These are phyloP conservation scores for Eimeria tenella DNA, from an alignment of 169 alveolate species.

Conservation along the genomic window DNA sequence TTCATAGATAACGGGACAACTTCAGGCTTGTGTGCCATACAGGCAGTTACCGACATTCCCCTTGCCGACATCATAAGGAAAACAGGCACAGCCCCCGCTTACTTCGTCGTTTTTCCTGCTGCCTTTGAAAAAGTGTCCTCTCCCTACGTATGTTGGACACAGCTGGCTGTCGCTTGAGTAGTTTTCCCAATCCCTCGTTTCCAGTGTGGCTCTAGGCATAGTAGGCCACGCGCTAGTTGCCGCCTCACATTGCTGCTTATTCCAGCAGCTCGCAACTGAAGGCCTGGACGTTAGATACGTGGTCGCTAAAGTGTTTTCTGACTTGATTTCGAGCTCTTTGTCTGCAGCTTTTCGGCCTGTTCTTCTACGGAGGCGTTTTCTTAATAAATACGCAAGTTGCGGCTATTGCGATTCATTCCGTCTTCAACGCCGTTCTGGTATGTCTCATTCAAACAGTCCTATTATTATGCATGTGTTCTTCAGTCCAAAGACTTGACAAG, in stretches of 20 bases:
- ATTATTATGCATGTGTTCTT: not conserved
- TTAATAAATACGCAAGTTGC: slow-evolving; percentile 75
- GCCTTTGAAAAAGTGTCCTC: slow-evolving; percentile 68
- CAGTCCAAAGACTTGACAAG: not conserved
- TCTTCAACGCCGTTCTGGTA: slow-evolving; percentile 58
- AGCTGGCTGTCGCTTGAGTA: not conserved
- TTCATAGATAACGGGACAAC: not conserved
- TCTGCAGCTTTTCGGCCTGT: slow-evolving; percentile 72
- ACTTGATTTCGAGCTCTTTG: too few relatives aligned
- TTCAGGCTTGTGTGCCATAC: not conserved
- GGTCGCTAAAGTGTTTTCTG: not conserved
- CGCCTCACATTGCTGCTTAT: not conserved
- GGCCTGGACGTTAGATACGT: too few relatives aligned
- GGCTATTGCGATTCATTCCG: slow-evolving; percentile 61
- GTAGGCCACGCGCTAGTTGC: too few relatives aligned
- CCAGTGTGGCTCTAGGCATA: not conserved
- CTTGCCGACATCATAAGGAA: slow-evolving; percentile 38
- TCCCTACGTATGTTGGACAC: slow-evolving; percentile 35
- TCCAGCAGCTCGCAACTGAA: not conserved
- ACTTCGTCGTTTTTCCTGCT: slow-evolving; percentile 77
- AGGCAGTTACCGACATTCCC: slow-evolving; percentile 70
- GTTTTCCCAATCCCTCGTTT: not conserved
- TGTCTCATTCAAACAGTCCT: not conserved
- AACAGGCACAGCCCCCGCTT: slow-evolving; percentile 75
- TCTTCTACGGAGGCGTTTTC: slow-evolving; percentile 76